These are phyloP conservation scores for Hymenoscyphus albidus DNA, from an alignment of 2,329 filamentous ascomycete genomes.

Conservation along the genomic window DNA sequence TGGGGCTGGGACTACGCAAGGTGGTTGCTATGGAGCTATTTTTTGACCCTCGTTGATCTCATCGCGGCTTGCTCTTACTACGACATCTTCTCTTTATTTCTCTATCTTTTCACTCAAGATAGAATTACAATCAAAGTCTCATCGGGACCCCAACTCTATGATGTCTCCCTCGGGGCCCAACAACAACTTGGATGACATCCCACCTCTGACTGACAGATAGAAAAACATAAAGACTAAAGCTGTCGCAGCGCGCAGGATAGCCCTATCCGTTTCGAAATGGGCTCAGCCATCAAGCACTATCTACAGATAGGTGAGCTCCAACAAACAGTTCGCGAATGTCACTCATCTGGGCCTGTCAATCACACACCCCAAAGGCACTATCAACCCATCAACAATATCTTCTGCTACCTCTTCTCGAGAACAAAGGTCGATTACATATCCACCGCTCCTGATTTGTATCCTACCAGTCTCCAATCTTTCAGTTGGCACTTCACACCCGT, in stretches of 20 bases:
- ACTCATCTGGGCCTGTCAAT: background rate
- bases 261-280: background rate
- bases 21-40: too few species aligned
- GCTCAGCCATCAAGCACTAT: background rate
- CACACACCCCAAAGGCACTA: background rate
- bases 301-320: background rate
- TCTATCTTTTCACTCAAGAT: background rate
- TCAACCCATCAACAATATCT: too few species aligned
- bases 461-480: background rate
- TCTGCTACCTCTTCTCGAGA: too few species aligned
- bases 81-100: too few species aligned
- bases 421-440: too few species aligned
- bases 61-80: too few species aligned
- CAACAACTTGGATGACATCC: background rate
- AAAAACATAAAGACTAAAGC: background rate
- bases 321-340: background rate
- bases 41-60: too few species aligned
- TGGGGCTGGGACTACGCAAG: too few species aligned
- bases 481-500: background rate
- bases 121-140: background rate
- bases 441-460: too few species aligned
- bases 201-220: background rate
- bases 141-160: background rate
- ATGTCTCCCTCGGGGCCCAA: background rate
- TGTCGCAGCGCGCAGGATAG: background rate